A percentile compares a stretch with the other conserved stretches of the same genome.
Evolutionary conservation across 108 stramenopile genomes (phyloP).

Genomic region (Asterionellopsis glacialis): DNA sequence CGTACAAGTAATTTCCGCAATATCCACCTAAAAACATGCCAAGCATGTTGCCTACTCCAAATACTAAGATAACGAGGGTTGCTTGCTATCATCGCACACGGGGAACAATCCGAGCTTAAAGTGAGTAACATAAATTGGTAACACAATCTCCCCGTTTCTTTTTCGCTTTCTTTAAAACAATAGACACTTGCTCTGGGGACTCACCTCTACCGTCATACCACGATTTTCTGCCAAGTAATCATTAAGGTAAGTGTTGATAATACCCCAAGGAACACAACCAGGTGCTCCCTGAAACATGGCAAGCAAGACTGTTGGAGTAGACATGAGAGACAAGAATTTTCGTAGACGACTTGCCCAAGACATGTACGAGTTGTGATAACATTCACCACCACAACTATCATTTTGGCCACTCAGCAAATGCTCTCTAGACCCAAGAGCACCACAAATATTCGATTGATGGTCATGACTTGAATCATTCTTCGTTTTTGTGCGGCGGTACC

Average conservation of each 20-base stretch:
- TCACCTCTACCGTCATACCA: constrained; percentile 67
- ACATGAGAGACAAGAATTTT: constrained; percentile 34
- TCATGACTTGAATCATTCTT: neutral
- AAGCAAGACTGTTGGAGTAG: constrained; percentile 59
- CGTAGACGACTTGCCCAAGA: constrained; percentile 17
- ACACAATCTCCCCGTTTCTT: too few relatives aligned
- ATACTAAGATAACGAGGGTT: constrained; percentile 59
- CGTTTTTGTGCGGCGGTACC: neutral
- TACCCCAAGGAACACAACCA: constrained; percentile 81
- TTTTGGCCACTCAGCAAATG: neutral
- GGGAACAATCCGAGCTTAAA: constrained; percentile 2
- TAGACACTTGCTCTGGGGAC: neutral
- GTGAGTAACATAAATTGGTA: neutral
- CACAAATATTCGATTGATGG: too few relatives aligned
- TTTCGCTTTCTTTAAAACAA: neutral
- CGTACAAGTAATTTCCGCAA: constrained; percentile 54
- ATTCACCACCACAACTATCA: neutral
- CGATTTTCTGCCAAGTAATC: constrained; percentile 77
- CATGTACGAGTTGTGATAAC: too few relatives aligned
- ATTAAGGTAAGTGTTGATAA: constrained; percentile 81
- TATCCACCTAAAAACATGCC: constrained; percentile 73
- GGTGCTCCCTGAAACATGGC: constrained; percentile 82
- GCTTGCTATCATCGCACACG: constrained; percentile 31
- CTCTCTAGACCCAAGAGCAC: too few relatives aligned
- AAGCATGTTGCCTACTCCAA: constrained; percentile 72